phyloP scores from a whole-genome alignment of 2,329 filamentous ascomycete genomes.

The Microsporum ferrugineum region DNA sequence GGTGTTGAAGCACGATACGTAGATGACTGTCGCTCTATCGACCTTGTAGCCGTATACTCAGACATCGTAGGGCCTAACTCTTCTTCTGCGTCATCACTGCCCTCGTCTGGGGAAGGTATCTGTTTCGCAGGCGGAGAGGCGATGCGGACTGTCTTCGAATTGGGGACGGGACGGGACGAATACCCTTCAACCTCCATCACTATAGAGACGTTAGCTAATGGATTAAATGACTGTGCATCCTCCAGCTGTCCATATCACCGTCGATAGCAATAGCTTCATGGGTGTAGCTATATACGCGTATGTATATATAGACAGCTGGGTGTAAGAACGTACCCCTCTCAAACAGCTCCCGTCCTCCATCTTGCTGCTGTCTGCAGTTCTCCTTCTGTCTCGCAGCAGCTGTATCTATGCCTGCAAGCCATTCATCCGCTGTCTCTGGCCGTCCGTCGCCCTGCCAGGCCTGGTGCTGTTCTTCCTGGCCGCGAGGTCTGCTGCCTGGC shows the following conservation, averaged over 20 bases:
- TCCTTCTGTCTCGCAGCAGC: neutral
- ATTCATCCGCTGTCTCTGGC: neutral
- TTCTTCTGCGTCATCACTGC: neutral
- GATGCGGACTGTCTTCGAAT: constrained; percentile 20
- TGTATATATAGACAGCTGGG: neutral
- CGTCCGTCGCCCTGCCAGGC: neutral
- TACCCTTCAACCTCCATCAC: neutral
- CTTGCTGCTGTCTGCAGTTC: neutral
- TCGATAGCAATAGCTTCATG: neutral
- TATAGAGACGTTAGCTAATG: neutral
- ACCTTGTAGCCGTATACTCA: neutral
- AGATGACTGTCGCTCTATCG: neutral
- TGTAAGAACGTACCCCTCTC: neutral
- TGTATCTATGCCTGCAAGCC: neutral
- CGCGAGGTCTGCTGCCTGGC: constrained; percentile 11
- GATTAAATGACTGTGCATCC: neutral
- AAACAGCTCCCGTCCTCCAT: neutral
- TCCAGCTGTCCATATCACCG: neutral
- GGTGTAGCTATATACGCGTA: neutral
- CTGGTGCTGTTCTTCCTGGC: neutral
- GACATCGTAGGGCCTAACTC: neutral
- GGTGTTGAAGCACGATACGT: neutral
- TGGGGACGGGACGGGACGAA: neutral
- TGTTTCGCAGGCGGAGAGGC: constrained; percentile 30
- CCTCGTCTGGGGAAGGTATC: constrained; percentile 1